Base-by-base conservation (phyloP, 306 rosid genomes). In the Echinosophora koreensis region DNA sequence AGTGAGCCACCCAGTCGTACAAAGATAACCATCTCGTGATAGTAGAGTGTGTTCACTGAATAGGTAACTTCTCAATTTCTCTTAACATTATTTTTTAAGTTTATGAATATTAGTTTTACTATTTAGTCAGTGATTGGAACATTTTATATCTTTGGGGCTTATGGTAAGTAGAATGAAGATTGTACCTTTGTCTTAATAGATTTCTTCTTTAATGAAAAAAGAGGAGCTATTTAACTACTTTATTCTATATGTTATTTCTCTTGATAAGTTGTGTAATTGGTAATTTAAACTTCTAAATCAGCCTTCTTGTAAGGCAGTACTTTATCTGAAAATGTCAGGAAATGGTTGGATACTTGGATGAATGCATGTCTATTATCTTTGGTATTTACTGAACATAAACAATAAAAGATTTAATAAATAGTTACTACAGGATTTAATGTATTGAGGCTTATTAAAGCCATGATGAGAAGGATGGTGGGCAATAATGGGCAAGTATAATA, bases 11-110 rank as follows among this genome's bases (percentile, higher is more conserved):
- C 74, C 87, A 16, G 18, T 77, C 44, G 39, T 78, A 46, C 90
- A 49, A 41, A 85, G 82, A 58, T 84, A 60, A 82, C 75, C 83
- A 57, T 84, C 86, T 34, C 66, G 74, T 59, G 88, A 84, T 74
- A 81, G 80, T 84, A 81, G 78, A 82, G 87, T 50, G 76, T 68
- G 60, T 85, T 86, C 77, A 57, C 80, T 42, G 84, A 91, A 79
- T 86, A 84, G 96, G 93, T 89, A 84, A 82, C 56, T 32, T 61
- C 3, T 14, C 6, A 41, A 38, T 22, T 62, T 55, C 22, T 16
- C 32, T 42, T 10, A 59, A 16, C 54, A n/a, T 58, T 30, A 2
- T 69, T 73, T 64, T 71, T n/a, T 82, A n/a, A 76, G 78, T 47
- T 37, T 15, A 27, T 60, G 76, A 69, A 28, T 86, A 37, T 18